Evolutionary conservation across 1,139 yeast species (phyloP), one percentile per base, ranked within the genome.

Genomic region (Taiozyma sp.): DNA sequence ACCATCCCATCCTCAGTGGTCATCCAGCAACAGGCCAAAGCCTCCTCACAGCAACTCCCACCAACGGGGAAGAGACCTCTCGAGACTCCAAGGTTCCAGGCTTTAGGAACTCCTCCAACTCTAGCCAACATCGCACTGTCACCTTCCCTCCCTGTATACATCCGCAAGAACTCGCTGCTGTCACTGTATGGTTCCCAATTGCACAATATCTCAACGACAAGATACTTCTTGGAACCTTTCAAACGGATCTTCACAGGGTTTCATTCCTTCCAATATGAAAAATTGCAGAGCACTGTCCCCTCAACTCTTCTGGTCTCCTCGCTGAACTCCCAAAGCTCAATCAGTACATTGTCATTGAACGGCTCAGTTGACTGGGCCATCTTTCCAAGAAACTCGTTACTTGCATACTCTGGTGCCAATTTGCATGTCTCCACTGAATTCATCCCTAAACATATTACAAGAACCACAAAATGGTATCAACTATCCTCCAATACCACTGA

Each of bases 341-440:
- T 78, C 58, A 73, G 72, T 13, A 69, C 69, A 43, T 55, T 83
- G 39, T 57, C 68, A 6, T 62, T 83, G 50, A 85, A 83, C 55
- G 88, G 88, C 1, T 67, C 76, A 1, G 66, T 66, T 28, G 88
- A 83, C 58, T 83, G 87, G 86, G 85, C 85, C 1, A 53, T 83
- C 4, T 68, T 83, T 45, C 69, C 76, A 44, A 67, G 70, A 4
- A 62, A 69, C 13, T 73, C 81, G 0, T 62, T 83, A 29, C 80
- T 79, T 47, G 77, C 74, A 1, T 80, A 73, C 56, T 65, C 77
- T 2, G 88, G 88, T 1, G 70, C 74, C 35, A 73, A 83, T 1
- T 65, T 82, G 45, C 61, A 66, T 16, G 62, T 80, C 2, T 63
- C 67, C 1, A 64, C 72, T 48, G 66, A 65, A 42, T 53, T 62